Evolutionary conservation across 1,284 basidiomycete genomes (phyloP).

Genomic region (Tilletia setariae): DNA sequence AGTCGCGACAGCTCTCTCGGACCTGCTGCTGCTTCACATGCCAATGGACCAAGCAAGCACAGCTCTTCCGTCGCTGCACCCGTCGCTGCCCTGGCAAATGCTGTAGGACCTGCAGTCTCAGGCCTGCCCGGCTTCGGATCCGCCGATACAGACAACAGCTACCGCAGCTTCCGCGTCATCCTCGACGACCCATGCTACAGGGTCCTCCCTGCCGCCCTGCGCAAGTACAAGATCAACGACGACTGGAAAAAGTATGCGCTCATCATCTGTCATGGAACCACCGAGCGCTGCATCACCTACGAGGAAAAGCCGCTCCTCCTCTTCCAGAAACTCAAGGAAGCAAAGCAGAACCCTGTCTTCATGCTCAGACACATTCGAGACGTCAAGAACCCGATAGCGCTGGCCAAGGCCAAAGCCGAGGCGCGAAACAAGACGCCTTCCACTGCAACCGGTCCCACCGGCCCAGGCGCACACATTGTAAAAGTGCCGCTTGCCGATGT

Average conservation of each 20-base stretch:
- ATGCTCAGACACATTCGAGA: slow-evolving; percentile 97
- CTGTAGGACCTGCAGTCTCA: background rate
- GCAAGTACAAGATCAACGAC: slow-evolving; percentile 98
- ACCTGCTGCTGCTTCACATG: too few relatives aligned
- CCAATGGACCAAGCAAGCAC: slow-evolving; percentile 2
- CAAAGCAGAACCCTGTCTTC: slow-evolving; percentile 94
- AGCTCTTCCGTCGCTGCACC: too few relatives aligned
- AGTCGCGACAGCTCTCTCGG: background rate
- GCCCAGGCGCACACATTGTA: background rate
- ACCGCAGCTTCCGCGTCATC: slow-evolving; percentile 61
- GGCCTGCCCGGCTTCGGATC: slow-evolving; percentile 1
- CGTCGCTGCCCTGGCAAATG: too few relatives aligned
- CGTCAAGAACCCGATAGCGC: slow-evolving; percentile 78
- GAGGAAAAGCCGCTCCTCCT: slow-evolving; percentile 96
- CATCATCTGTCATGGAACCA: slow-evolving; percentile 94
- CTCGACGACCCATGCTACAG: slow-evolving; percentile 97
- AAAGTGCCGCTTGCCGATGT: background rate
- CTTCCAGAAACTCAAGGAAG: slow-evolving; percentile 95
- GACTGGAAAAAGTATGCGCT: slow-evolving; percentile 98
- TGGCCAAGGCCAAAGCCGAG: slow-evolving; percentile 47
- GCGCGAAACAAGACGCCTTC: slow-evolving; percentile 1
- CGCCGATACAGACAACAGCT: slow-evolving; percentile 48
- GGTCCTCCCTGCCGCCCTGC: slow-evolving; percentile 91
- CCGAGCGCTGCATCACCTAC: slow-evolving; percentile 88
- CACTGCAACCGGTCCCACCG: background rate